A percentile compares a stretch with the other conserved stretches of the same genome.
These are phyloP conservation scores for Micromonas pusilla DNA, from an alignment of 139 green algal genomes.

Conservation along the genomic window DNA sequence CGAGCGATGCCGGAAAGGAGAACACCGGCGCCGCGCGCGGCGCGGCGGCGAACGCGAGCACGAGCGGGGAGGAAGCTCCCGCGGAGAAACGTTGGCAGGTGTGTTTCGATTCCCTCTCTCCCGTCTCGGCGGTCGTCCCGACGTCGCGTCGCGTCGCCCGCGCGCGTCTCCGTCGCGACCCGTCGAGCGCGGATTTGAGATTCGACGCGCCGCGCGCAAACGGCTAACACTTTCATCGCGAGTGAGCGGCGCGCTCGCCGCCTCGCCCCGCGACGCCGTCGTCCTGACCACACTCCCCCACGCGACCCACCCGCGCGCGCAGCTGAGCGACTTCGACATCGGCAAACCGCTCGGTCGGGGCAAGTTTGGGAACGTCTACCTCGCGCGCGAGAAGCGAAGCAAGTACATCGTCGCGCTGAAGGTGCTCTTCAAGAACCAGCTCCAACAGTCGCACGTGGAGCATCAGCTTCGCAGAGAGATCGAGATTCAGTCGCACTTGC, in stretches of 20 bases:
- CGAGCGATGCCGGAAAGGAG: not conserved
- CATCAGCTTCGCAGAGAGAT: constrained; percentile 96
- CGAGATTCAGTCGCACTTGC: constrained; percentile 96
- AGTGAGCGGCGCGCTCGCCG: no score
- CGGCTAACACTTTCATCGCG: no score
- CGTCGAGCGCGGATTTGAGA: no score
- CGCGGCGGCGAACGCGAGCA: not conserved
- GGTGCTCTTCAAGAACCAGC: constrained; percentile 96
- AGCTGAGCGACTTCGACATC: constrained; percentile 93
- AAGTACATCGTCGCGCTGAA: constrained; percentile 95
- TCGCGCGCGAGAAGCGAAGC: constrained; percentile 83
- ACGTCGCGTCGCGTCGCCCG: not conserved
- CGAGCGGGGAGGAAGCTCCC: not conserved
- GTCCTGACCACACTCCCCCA: not conserved
- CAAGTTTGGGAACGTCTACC: constrained; percentile 99
- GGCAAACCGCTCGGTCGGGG: constrained; percentile 86
- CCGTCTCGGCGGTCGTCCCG: no score
- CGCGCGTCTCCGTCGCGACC: not conserved
- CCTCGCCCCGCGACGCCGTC: no score
- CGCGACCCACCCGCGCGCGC: no score
- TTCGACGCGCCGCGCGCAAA: not conserved
- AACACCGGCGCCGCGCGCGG: not conserved
- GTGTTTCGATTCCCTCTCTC: not conserved
- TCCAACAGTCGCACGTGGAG: constrained; percentile 89
- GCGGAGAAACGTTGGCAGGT: not conserved